Evolutionary conservation across 768 basidiomycete species (phyloP), one percentile per base, ranked within the genome.

Genomic region (Ramaria sp.): DNA sequence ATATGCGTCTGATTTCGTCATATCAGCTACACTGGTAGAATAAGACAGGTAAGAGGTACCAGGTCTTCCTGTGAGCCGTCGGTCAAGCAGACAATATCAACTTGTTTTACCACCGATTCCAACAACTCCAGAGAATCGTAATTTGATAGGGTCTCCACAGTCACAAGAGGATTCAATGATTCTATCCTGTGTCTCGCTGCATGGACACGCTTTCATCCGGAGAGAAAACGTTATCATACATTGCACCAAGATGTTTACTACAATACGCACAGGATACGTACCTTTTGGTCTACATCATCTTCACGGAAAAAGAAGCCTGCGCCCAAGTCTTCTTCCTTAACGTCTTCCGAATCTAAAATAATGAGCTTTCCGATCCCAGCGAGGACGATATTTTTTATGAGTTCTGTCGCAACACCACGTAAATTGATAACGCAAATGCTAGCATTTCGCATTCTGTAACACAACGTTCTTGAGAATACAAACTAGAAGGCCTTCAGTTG

Each of bases 381-480:
- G 45, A 99, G 78, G 16, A 98, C 95, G 64, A 99, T 87, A 65
- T 99, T 99, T 71, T 98, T 99, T 68, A 97, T 87, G 15, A 85
- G 80, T 66, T 99, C 96, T 6, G 92, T 91, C 38, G 96, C 92
- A 37, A 87, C 78, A 3, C 92, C 90, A 42, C 78, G 77, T 39
- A 96, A 74, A 36, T 78, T 79, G 18, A 93, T 71, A 34, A 97
- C 76, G 24, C 95, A 72, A 61, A 97, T 88, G 2, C 91, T 88
- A 20, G 91, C 92, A 66, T 88, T 92, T 61, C 91, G 80, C 91
- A 95, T 96, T 66, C 92, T 96, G 66, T 52, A 32, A 43, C 50
- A 55, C 36, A 34, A 9, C 5, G 30, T 5, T 32, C 7, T 34
- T 34, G 39, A 22, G 39, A 41, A 41, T n/a, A n/a, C 20, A 41